phyloP scores from a whole-genome alignment of 2,329 filamentous ascomycete species.

The Byssochlamys sp. region DNA sequence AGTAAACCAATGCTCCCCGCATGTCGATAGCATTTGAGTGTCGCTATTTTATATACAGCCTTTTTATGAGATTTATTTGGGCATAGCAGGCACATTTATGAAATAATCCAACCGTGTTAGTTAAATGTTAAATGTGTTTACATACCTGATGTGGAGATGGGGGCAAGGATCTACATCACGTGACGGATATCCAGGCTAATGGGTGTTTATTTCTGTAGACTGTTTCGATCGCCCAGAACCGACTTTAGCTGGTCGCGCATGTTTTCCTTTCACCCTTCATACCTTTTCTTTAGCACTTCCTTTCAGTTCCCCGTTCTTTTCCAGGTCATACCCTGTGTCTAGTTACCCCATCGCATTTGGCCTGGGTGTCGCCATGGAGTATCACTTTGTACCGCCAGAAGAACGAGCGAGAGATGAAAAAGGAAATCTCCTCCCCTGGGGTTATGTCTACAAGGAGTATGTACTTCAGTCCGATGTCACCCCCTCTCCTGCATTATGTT shows the following conservation, averaged over 20 bases:
- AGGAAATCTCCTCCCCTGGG: conserved; percentile 54
- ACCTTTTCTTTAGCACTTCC: neutral
- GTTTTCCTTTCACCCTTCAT: neutral
- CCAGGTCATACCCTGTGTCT: neutral
- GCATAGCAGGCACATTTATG: too few species aligned
- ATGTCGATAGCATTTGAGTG: too few species aligned
- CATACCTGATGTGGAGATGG: neutral
- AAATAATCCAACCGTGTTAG: too few species aligned
- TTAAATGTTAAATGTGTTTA: too few species aligned
- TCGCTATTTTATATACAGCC: too few species aligned
- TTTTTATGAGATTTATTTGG: too few species aligned
- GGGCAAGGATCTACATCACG: conserved; percentile 5
- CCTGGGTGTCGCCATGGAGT: conserved; percentile 42
- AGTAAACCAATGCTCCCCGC: too few species aligned
- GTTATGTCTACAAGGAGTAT: conserved; percentile 53
- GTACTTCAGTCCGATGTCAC: conserved; percentile 14
- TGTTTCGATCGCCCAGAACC: neutral
- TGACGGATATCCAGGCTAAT: conserved; percentile 12
- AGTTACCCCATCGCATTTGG: neutral
- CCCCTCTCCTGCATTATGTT: neutral
- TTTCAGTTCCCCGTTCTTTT: neutral
- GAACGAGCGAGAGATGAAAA: conserved; percentile 52
- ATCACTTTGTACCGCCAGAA: conserved; percentile 55
- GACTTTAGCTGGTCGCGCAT: neutral
- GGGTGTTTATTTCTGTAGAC: neutral